phyloP scores from a whole-genome alignment of 345 rosid species.

The Stellera chamaejasme region DNA sequence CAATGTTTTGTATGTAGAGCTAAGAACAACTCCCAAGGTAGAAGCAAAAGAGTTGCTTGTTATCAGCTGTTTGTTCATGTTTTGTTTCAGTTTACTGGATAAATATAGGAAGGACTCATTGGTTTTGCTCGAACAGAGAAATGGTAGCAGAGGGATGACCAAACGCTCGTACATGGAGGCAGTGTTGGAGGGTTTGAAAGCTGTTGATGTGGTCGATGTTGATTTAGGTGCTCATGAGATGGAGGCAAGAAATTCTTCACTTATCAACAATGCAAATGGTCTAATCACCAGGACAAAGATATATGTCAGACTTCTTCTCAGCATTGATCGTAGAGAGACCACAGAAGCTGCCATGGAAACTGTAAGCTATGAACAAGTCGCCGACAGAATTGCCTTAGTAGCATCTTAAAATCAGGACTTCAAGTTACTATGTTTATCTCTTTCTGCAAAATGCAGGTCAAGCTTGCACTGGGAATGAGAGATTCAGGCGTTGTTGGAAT shows the following conservation, averaged over 20 bases:
- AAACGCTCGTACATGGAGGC: slow-evolving; percentile 94
- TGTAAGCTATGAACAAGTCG: slow-evolving; percentile 34
- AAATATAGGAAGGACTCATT: slow-evolving; percentile 8
- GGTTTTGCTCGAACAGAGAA: slow-evolving; percentile 35
- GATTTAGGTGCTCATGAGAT: slow-evolving; percentile 30
- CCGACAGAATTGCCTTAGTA: not conserved
- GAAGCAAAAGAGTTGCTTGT: not conserved
- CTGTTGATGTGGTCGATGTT: slow-evolving; percentile 49
- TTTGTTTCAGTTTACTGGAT: slow-evolving; percentile 3
- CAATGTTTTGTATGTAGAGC: slow-evolving; percentile 79
- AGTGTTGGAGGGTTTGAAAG: slow-evolving; percentile 64
- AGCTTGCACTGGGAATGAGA: slow-evolving; percentile 83
- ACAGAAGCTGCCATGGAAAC: slow-evolving; percentile 91
- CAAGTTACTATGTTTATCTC: slow-evolving; percentile 1
- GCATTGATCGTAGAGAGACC: slow-evolving; percentile 91
- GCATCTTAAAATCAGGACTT: not conserved
- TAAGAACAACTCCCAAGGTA: slow-evolving; percentile 98
- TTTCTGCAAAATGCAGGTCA: slow-evolving; percentile 37
- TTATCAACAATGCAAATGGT: slow-evolving; percentile 20
- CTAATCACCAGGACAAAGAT: slow-evolving; percentile 51
- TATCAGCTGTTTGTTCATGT: not conserved
- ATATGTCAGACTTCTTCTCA: slow-evolving; percentile 86
- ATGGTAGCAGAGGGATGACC: slow-evolving; percentile 81
- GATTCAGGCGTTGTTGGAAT: slow-evolving; percentile 75
- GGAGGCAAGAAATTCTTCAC: slow-evolving; percentile 14